phyloP scores from a whole-genome alignment of 2,329 filamentous ascomycete genomes.

The Stachybotrys echinatus region DNA sequence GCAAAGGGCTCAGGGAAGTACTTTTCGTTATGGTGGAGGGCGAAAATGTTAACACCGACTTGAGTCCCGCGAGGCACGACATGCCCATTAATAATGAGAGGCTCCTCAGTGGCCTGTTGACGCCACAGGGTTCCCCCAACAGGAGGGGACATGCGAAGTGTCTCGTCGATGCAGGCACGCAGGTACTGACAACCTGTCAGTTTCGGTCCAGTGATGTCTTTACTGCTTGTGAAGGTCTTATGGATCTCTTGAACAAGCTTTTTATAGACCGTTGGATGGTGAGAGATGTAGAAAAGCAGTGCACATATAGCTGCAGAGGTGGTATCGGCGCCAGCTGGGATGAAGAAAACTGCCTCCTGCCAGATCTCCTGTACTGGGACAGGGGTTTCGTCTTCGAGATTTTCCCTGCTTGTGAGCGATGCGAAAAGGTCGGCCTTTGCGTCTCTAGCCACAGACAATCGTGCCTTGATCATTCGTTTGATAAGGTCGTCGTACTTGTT shows the following conservation, averaged over 20 bases:
- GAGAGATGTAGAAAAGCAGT: not conserved
- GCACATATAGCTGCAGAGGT: not conserved
- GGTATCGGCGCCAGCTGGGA: not conserved
- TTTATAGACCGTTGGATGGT: not conserved
- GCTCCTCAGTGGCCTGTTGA: not conserved
- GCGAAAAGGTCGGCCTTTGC: not conserved
- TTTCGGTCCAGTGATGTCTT: not conserved
- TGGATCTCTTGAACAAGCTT: not conserved
- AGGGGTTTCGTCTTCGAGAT: not conserved
- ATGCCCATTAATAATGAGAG: not conserved
- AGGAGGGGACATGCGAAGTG: not conserved
- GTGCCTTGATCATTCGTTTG: not conserved
- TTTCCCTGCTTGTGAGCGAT: not conserved
- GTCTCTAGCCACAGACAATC: not conserved
- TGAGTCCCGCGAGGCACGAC: not conserved
- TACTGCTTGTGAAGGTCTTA: not conserved
- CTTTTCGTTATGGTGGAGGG: constrained; percentile 2
- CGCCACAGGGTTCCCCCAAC: not conserved
- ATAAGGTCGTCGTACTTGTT: not conserved
- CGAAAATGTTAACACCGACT: not conserved
- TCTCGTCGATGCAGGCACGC: not conserved
- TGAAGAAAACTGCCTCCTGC: not conserved
- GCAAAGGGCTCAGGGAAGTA: constrained; percentile 2
- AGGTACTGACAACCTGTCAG: not conserved
- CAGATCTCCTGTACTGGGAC: not conserved